These are phyloP conservation scores for Echria macrotheca DNA, from an alignment of 495 filamentous ascomycete species.

Conservation along the genomic window DNA sequence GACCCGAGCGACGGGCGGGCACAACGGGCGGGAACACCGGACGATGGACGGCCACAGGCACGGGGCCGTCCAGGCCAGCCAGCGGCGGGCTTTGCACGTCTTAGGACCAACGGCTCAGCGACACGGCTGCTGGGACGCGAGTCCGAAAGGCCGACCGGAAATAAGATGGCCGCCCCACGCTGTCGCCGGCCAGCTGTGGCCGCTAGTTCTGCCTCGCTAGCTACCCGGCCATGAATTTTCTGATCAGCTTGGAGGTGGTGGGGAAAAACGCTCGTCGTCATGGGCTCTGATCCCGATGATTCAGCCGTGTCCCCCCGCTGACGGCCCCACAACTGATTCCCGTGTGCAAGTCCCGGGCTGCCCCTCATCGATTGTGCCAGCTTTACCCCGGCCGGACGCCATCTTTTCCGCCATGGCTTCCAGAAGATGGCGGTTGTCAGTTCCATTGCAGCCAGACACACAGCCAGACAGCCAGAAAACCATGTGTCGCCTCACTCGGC, in stretches of 20 bases:
- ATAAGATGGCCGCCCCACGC: background rate
- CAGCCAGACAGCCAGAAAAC: background rate
- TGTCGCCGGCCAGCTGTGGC: too few species aligned
- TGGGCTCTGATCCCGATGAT: background rate
- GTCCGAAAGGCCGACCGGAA: background rate
- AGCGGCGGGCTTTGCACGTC: too few species aligned
- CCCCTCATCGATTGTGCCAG: slow-evolving; percentile 18
- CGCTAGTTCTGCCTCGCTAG: too few species aligned
- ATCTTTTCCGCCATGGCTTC: slow-evolving; percentile 1
- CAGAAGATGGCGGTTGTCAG: slow-evolving; percentile 4
- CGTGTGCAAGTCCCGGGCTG: slow-evolving; percentile 33
- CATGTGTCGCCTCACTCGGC: background rate
- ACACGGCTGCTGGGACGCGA: background rate
- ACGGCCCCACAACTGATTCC: slow-evolving; percentile 40
- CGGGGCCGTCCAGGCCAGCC: too few species aligned
- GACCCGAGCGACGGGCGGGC: too few species aligned
- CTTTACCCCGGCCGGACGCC: slow-evolving; percentile 11
- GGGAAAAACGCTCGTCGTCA: background rate
- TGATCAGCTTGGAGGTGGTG: too few species aligned
- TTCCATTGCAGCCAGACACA: background rate
- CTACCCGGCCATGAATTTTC: too few species aligned
- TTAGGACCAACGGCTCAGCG: background rate
- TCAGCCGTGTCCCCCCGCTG: slow-evolving; percentile 19
- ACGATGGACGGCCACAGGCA: too few species aligned
- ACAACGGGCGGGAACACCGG: too few species aligned